Evolutionary conservation across 2,329 filamentous ascomycete genomes (phyloP).

Genomic region (Calonectria pseudoreteaudii): DNA sequence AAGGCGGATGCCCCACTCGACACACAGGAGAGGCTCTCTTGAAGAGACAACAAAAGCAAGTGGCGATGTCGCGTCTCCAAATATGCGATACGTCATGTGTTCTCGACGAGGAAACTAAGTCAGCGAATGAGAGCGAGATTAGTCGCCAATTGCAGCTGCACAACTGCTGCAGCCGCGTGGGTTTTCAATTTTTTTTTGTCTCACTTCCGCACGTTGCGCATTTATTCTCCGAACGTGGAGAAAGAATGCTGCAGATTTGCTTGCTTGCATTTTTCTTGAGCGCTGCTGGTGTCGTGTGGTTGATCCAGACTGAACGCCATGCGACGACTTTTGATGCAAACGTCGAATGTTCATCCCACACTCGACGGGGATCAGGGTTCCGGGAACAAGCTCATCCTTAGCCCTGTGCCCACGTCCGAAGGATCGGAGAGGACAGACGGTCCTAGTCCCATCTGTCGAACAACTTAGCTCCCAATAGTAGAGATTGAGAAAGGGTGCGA

Average conservation of each 20-base stretch:
- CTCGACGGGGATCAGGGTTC: slow-evolving; percentile 19
- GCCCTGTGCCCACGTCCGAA: slow-evolving; percentile 5
- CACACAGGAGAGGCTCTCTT: slow-evolving; percentile 5
- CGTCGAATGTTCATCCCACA: slow-evolving; percentile 13
- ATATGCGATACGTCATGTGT: slow-evolving; percentile 29
- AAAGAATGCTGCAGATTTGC: background rate
- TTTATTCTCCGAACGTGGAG: slow-evolving; percentile 5
- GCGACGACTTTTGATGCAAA: slow-evolving; percentile 25
- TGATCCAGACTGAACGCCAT: slow-evolving; percentile 31
- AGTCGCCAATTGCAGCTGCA: background rate
- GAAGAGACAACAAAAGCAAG: slow-evolving; percentile 41
- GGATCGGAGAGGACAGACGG: slow-evolving; percentile 19
- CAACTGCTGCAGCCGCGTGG: background rate
- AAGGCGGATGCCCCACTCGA: slow-evolving; percentile 13
- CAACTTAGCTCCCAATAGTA: slow-evolving; percentile 8
- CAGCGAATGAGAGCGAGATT: background rate
- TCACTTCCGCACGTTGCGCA: slow-evolving; percentile 12
- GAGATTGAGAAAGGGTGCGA: background rate
- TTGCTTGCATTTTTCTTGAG: background rate
- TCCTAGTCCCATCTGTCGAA: slow-evolving; percentile 9
- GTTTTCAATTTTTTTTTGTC: too few species aligned
- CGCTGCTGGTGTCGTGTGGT: background rate
- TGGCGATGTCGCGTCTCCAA: background rate
- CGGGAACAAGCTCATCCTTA: slow-evolving; percentile 28
- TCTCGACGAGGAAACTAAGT: slow-evolving; percentile 15